Evolutionary conservation across 306 rosid genomes (phyloP).

Genomic region (Fagus sylvatica): DNA sequence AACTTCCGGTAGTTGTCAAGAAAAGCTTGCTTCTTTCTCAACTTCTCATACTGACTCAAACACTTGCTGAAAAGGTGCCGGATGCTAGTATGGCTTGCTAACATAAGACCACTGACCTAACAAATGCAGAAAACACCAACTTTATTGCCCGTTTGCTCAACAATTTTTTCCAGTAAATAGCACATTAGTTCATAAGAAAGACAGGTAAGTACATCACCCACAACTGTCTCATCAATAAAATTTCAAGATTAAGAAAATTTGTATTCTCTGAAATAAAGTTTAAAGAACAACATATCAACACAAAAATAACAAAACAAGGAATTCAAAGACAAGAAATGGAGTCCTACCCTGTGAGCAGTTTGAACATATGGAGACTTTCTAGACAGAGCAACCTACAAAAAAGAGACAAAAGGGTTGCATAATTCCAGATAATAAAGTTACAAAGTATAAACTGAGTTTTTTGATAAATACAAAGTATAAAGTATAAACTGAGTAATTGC

Average conservation of each 20-base stretch:
- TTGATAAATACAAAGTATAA: too few relatives aligned
- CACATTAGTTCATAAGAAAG: background rate
- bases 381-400: slow-evolving; percentile 86
- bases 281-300: background rate
- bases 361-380: slow-evolving; percentile 99
- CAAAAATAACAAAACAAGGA: slow-evolving; percentile 5
- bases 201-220: background rate
- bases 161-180: slow-evolving; percentile 4
- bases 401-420: slow-evolving; percentile 8
- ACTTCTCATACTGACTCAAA: slow-evolving; percentile 89
- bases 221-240: background rate
- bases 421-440: slow-evolving; percentile 12
- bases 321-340: slow-evolving; percentile 4
- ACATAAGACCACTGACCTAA: slow-evolving; percentile 98
- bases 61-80: slow-evolving; percentile 97
- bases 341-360: slow-evolving; percentile 87
- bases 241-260: background rate
- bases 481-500: slow-evolving; percentile 18
- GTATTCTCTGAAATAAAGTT: slow-evolving; percentile 2
- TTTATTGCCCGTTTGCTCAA: background rate
- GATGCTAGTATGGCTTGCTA: slow-evolving; percentile 97
- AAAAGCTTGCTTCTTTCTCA: slow-evolving; percentile 98
- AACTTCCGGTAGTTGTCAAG: slow-evolving; percentile 95
- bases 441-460: slow-evolving; percentile 17
- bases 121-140: slow-evolving; percentile 29